These are phyloP conservation scores for Penicillium coffeae DNA, from an alignment of 495 filamentous ascomycete species.

Conservation along the genomic window DNA sequence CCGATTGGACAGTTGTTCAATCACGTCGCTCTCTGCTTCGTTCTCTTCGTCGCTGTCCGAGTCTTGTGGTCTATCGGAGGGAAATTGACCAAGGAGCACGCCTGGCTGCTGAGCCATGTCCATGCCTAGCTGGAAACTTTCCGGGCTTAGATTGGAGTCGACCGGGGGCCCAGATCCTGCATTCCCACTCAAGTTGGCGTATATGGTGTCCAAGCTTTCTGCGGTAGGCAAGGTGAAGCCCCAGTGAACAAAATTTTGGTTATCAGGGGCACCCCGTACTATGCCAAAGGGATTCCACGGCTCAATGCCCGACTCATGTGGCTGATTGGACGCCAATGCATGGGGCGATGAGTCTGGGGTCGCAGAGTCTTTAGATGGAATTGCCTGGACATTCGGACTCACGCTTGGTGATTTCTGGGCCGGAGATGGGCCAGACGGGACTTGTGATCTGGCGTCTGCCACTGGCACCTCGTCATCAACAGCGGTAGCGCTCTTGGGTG, in stretches of 20 bases:
- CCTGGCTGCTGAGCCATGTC: slow-evolving; percentile 36
- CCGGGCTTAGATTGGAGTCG: slow-evolving; percentile 27
- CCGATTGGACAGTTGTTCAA: slow-evolving; percentile 44
- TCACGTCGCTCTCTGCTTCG: slow-evolving; percentile 43
- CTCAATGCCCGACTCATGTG: slow-evolving; percentile 14
- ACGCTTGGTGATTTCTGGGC: slow-evolving; percentile 13
- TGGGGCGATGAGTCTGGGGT: slow-evolving; percentile 11
- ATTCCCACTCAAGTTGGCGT: slow-evolving; percentile 30
- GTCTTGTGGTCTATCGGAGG: slow-evolving; percentile 24
- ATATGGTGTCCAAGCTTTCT: slow-evolving; percentile 39
- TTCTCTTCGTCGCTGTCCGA: slow-evolving; percentile 42
- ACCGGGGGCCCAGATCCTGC: slow-evolving; percentile 11
- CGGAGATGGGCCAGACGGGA: slow-evolving; percentile 9
- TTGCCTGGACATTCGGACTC: slow-evolving; percentile 13
- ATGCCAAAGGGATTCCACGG: slow-evolving; percentile 24
- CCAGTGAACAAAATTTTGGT: slow-evolving; percentile 32
- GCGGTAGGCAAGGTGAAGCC: slow-evolving; percentile 43
- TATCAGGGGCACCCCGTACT: slow-evolving; percentile 16
- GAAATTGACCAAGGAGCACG: slow-evolving; percentile 19
- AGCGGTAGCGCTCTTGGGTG: slow-evolving; percentile 8
- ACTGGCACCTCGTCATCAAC: not conserved
- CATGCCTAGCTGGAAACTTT: slow-evolving; percentile 29
- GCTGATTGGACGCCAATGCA: slow-evolving; percentile 11
- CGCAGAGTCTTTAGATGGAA: not conserved
- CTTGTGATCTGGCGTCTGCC: not conserved